phyloP scores from a whole-genome alignment of 352 stramenopile genomes.

The Albugo laibachii region DNA sequence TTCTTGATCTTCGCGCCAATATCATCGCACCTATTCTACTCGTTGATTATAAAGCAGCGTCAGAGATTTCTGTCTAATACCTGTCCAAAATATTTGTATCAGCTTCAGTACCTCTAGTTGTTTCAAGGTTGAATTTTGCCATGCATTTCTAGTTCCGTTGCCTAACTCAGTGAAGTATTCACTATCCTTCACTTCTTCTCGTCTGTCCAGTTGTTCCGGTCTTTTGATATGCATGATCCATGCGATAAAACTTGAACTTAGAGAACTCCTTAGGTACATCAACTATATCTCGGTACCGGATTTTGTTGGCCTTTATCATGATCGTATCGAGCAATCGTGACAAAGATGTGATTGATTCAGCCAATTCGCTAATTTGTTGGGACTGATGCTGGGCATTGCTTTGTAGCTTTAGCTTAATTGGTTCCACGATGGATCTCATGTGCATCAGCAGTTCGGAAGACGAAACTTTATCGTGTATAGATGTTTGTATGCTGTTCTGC shows the following conservation, averaged over 20 bases:
- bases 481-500: conserved; percentile 30
- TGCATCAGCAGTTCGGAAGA: conserved; percentile 50
- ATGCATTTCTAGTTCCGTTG: conserved; percentile 1
- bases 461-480: conserved; percentile 57
- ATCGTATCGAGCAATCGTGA: conserved; percentile 33
- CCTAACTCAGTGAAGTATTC: not conserved
- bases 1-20: no score
- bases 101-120: no score
- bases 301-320: conserved; percentile 39
- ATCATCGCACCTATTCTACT: no score
- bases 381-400: conserved; percentile 51
- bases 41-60: no score
- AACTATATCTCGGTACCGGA: conserved; percentile 24
- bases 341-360: conserved; percentile 30
- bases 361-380: conserved; percentile 49
- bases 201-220: no score
- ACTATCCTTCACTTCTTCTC: no score
- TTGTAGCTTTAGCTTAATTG: conserved; percentile 58
- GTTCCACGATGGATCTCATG: conserved; percentile 63
- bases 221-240: no score
- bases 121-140: no score
- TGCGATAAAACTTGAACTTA: conserved; percentile 16
- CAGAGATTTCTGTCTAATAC: no score
- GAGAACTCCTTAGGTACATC: conserved; percentile 31
- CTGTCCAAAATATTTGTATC: no score